phyloP scores from a whole-genome alignment of 345 rosid genomes.

The Eucalyptus melliodora region DNA sequence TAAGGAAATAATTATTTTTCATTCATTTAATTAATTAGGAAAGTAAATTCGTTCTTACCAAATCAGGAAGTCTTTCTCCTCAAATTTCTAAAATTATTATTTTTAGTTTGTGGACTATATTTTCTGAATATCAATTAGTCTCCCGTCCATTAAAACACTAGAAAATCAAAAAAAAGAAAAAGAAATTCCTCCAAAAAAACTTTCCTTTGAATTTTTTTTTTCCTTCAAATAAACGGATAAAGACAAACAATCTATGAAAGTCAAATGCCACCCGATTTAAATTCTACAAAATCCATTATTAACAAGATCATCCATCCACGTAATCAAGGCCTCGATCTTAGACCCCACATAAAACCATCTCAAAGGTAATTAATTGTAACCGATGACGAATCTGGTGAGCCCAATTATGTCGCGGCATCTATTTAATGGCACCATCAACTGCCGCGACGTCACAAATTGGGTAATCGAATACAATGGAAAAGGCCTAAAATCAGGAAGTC shows the following conservation, averaged over 20 bases:
- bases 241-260: not conserved
- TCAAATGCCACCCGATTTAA: not conserved
- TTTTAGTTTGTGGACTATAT: not conserved
- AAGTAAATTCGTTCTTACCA: not conserved
- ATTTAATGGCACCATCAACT: not conserved
- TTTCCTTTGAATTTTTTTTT: not conserved
- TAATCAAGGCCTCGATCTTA: not conserved
- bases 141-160: not conserved
- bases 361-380: not conserved
- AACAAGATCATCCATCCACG: accelerated
- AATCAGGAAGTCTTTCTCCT: not conserved
- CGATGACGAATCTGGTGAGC: not conserved
- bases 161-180: no score
- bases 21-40: accelerated
- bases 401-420: not conserved
- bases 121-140: not conserved
- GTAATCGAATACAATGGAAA: not conserved
- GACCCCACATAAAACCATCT: not conserved
- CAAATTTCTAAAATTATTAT: not conserved
- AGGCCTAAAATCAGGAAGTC: not conserved
- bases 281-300: not conserved
- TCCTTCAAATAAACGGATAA: not conserved
- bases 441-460: not conserved
- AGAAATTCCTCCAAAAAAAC: not conserved
- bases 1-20: not conserved